Base-by-base conservation (phyloP, 1,284 basidiomycete genomes). In the Ganoderma meredithae region DNA sequence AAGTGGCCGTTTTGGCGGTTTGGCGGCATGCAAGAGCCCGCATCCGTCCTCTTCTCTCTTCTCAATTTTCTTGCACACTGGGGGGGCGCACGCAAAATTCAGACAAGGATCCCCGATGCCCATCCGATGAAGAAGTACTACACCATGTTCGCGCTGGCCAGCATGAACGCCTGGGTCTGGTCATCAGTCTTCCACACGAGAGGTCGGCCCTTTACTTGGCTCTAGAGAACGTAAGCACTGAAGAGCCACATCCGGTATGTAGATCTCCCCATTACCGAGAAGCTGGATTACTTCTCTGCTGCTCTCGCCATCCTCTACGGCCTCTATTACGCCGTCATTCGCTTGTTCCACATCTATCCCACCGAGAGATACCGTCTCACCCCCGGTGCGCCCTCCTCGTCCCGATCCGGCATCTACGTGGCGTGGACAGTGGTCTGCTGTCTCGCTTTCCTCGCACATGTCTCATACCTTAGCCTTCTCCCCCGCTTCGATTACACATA, bases 1-100 rank as follows among this genome's bases (percentile, higher is more conserved):
- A 99, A 99, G 83, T 99, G 97, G 97, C 95, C 96, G 0, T 98
- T 98, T 79, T 92, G 91, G 87, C 86, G 96, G 49, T 81, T 94
- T 27, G 80, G 85, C 6, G 95, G 95, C 33, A 92, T 95, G 80
- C 98, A 99, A 80, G 98, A 99, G 80, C 97, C 97, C 4, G 90
- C 96, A 15, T 95, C 95, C 13, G 96, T 98, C 64, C 78, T 90
- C 40, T 98, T 99, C 82, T 97, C 95, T 8, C 74, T 98, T 27
- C 79, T 91, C 68, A 99, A 99, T 79, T 82, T 98, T 39, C 88
- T 84, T 80, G 87, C 86, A 31, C 95, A 98, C 77, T 81, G 83
- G 1, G 80, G 83, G 65, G 92, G 93, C 10, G 81, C 84, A 15
- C 78, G 77, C 33, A 84, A 84, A 72, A 76, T 95, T 8, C 78